These are phyloP conservation scores for Corinectria fuckeliana DNA, from an alignment of 2,329 filamentous ascomycete genomes.

Conservation along the genomic window DNA sequence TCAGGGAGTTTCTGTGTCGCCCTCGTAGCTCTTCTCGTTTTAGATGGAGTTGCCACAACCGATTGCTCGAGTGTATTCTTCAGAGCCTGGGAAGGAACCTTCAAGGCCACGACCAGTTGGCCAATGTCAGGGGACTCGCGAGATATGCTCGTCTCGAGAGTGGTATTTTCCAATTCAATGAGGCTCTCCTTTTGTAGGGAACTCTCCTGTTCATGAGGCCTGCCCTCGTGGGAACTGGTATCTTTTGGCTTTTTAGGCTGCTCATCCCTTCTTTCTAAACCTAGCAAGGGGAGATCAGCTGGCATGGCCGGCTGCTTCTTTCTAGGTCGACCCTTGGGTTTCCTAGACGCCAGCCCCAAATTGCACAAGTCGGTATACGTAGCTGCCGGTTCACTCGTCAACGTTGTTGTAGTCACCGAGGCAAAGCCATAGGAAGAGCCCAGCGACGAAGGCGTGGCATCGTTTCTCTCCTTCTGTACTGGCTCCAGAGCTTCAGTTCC, in stretches of 20 bases:
- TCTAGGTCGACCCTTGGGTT: conserved; percentile 37
- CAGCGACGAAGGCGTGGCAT: neutral
- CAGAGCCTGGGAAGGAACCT: neutral
- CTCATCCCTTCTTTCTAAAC: neutral
- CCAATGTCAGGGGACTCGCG: neutral
- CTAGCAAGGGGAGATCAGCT: neutral
- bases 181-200: neutral
- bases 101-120: conserved; percentile 7
- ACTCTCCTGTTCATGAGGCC: neutral
- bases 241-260: neutral
- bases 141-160: neutral
- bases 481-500: neutral
- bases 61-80: neutral
- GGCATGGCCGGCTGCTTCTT: neutral
- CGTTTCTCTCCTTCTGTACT: neutral
- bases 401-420: neutral
- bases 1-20: neutral
- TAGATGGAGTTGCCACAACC: neutral
- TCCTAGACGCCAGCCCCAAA: conserved; percentile 30
- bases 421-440: conserved; percentile 28
- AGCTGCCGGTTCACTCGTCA: conserved; percentile 7
- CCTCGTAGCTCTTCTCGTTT: neutral
- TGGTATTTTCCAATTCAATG: neutral
- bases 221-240: neutral
- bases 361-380: conserved; percentile 39